A percentile compares a stretch with the other conserved stretches of the same genome.
Evolutionary conservation across 2,329 filamentous ascomycete genomes (phyloP).

Genomic region (Fusarium hainanense): DNA sequence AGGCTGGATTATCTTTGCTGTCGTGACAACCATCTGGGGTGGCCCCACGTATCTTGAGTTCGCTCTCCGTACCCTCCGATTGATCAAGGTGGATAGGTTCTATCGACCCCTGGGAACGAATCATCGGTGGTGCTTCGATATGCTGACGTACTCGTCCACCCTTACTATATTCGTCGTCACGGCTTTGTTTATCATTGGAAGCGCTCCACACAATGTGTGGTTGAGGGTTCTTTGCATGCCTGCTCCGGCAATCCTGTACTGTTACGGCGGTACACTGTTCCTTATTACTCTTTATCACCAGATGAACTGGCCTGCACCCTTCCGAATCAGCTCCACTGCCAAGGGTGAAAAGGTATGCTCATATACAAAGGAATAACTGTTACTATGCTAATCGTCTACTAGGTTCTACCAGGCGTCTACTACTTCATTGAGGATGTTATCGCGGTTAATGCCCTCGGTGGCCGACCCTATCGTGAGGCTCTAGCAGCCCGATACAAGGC

Average conservation of each 20-base stretch:
- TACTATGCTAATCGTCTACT: slow-evolving; percentile 41
- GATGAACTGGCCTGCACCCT: slow-evolving; percentile 62
- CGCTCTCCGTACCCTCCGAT: slow-evolving; percentile 59
- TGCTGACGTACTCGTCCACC: slow-evolving; percentile 59
- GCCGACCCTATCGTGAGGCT: slow-evolving; percentile 56
- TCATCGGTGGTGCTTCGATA: slow-evolving; percentile 62
- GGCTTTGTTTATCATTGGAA: slow-evolving; percentile 61
- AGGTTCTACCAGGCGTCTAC: slow-evolving; percentile 69
- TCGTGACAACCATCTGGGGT: slow-evolving; percentile 66
- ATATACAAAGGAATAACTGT: rapidly evolving
- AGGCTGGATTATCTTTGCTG: slow-evolving; percentile 60
- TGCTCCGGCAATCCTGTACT: slow-evolving; percentile 62
- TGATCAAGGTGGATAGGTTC: slow-evolving; percentile 60
- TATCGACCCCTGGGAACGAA: slow-evolving; percentile 62
- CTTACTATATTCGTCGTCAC: slow-evolving; percentile 63
- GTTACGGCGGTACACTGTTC: slow-evolving; percentile 56
- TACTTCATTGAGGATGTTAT: slow-evolving; percentile 76
- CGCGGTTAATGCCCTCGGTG: slow-evolving; percentile 72
- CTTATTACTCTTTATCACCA: slow-evolving; percentile 51
- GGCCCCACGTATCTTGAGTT: slow-evolving; percentile 66
- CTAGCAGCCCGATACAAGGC: slow-evolving; percentile 56
- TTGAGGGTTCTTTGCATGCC: slow-evolving; percentile 64
- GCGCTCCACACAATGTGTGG: slow-evolving; percentile 61
- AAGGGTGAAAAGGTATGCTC: slow-evolving; percentile 60
- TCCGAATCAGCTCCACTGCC: slow-evolving; percentile 71